Evolutionary conservation across 345 rosid genomes (phyloP).

Genomic region (Aegle marmelos): DNA sequence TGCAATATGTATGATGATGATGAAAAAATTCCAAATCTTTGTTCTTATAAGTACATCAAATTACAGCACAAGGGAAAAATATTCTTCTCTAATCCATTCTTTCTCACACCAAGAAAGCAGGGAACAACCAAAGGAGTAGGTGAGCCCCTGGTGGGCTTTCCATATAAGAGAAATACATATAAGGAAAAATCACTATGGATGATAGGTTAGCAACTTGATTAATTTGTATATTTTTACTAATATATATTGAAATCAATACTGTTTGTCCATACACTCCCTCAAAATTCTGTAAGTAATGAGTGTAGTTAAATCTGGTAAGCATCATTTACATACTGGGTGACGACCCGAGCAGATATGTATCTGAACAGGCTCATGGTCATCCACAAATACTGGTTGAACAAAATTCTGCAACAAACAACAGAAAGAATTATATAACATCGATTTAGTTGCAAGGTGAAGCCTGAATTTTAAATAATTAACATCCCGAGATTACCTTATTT

Average conservation of each 20-base stretch:
- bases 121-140: background rate
- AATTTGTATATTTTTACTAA: background rate
- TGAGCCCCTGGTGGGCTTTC: background rate
- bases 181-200: background rate
- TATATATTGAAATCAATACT: background rate
- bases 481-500: conserved; percentile 49
- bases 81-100: background rate
- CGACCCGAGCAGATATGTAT: conserved; percentile 72
- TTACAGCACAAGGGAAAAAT: background rate
- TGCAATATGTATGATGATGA: background rate
- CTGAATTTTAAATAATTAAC: conserved; percentile 3
- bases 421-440: conserved; percentile 11
- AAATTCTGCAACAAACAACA: conserved; percentile 55
- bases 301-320: background rate
- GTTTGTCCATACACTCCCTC: background rate
- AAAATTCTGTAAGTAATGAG: background rate
- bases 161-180: background rate
- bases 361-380: conserved; percentile 68
- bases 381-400: conserved; percentile 61
- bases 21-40: background rate
- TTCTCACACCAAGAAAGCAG: background rate
- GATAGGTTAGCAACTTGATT: background rate
- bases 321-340: conserved; percentile 67
- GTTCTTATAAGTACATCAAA: background rate
- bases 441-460: conserved; percentile 6